Evolutionary conservation across 208 protist species (phyloP).

Genomic region (Trypanosomatidae sp.): DNA sequence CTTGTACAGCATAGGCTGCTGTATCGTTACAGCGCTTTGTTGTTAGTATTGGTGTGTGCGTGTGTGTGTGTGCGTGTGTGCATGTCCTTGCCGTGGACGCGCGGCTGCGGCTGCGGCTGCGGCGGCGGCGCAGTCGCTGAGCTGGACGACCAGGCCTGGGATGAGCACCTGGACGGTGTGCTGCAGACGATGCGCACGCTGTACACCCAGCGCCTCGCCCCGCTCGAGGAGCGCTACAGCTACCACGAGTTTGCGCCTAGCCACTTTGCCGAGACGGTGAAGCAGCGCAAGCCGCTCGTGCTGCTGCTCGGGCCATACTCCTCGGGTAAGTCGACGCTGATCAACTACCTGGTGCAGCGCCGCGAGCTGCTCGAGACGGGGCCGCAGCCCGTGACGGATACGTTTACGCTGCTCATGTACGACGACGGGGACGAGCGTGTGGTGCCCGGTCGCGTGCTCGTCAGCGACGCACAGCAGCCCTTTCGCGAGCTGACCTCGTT

Average conservation of each 20-base stretch:
- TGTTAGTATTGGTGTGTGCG: no score
- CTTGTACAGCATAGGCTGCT: no score
- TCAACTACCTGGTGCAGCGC: conserved; percentile 85
- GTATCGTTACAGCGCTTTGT: no score
- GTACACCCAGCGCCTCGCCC: conserved; percentile 38
- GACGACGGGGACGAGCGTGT: conserved; percentile 64
- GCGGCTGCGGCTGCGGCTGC: no score
- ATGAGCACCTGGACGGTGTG: conserved; percentile 41
- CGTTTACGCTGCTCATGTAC: conserved; percentile 93
- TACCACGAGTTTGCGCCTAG: conserved; percentile 46
- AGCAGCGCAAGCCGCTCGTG: conserved; percentile 64
- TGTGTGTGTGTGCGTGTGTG: no score
- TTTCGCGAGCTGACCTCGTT: conserved; percentile 81
- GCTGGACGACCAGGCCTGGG: conserved; percentile 32
- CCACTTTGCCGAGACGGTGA: conserved; percentile 66
- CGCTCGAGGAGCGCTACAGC: conserved; percentile 47
- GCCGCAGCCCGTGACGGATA: conserved; percentile 92
- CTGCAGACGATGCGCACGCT: conserved; percentile 30
- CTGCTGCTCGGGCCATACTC: conserved; percentile 84
- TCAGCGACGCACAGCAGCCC: conserved; percentile 73
- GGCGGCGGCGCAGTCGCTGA: no score
- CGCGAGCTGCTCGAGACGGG: conserved; percentile 79
- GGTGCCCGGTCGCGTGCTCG: conserved; percentile 77
- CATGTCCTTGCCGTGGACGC: no score
- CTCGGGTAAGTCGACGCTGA: conserved; percentile 90